phyloP scores from a whole-genome alignment of 2,329 filamentous ascomycete species.

The Salinomyces thailandicus region DNA sequence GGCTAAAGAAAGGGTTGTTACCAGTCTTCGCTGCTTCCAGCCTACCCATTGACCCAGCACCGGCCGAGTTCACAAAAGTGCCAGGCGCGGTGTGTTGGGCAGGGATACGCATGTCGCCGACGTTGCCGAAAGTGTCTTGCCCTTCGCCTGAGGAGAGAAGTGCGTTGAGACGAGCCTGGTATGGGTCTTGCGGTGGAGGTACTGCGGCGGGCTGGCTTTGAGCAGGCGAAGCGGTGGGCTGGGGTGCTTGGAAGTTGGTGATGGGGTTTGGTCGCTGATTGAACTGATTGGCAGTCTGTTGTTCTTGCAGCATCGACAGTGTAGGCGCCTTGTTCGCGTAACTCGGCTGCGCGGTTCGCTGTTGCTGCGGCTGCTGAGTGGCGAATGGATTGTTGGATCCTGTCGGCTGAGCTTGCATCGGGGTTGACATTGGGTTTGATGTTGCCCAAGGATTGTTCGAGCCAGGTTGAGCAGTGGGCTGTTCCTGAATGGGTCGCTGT shows the following conservation, averaged over 20 bases:
- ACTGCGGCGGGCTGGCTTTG: constrained; percentile 15
- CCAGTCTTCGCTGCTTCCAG: constrained; percentile 59
- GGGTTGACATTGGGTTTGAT: constrained; percentile 46
- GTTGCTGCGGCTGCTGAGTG: constrained; percentile 49
- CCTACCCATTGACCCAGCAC: constrained; percentile 57
- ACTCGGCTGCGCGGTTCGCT: constrained; percentile 28
- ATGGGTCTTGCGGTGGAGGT: constrained; percentile 40
- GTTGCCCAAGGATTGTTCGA: constrained; percentile 90
- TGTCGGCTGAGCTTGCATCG: constrained; percentile 72
- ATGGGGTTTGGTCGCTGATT: constrained; percentile 41
- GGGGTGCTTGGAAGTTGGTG: constrained; percentile 28
- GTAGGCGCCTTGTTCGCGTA: constrained; percentile 54
- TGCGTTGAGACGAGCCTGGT: constrained; percentile 67
- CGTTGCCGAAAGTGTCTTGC: constrained; percentile 94
- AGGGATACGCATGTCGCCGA: constrained; percentile 89
- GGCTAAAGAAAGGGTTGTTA: constrained; percentile 85
- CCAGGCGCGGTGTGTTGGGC: constrained; percentile 93
- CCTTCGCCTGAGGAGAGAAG: constrained; percentile 81
- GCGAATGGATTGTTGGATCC: constrained; percentile 98
- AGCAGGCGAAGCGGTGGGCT: constrained; percentile 34
- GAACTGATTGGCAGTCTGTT: constrained; percentile 62
- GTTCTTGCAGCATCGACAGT: constrained; percentile 68
- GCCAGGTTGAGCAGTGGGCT: constrained; percentile 59
- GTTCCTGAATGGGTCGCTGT: constrained; percentile 44
- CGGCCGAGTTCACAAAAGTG: constrained; percentile 92